Conservation (phyloP, 2,329 filamentous ascomycete species). For the Lithohypha guttulata region DNA sequence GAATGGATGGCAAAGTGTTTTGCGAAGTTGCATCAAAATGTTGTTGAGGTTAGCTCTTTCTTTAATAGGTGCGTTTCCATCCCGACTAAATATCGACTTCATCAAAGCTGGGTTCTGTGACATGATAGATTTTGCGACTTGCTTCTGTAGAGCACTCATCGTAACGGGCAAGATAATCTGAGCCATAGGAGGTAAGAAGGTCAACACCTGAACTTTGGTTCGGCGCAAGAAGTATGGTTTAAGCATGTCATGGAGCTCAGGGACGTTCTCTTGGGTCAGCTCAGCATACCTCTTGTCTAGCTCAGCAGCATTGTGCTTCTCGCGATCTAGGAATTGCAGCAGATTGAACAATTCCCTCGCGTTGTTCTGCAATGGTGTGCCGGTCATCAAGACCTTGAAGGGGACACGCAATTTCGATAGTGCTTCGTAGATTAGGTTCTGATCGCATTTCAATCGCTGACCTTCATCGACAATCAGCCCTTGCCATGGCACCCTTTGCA, state of each 20-base stretch:
- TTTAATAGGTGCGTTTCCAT: slow-evolving; percentile 48
- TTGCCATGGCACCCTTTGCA: slow-evolving; percentile 67
- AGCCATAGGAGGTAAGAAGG: slow-evolving; percentile 82
- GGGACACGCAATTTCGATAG: slow-evolving; percentile 64
- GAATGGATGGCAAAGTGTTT: slow-evolving; percentile 92
- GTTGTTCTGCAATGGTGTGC: slow-evolving; percentile 77
- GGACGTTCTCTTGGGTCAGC: slow-evolving; percentile 73
- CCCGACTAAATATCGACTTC: slow-evolving; percentile 64
- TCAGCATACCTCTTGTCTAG: slow-evolving; percentile 66
- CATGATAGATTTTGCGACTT: slow-evolving; percentile 86
- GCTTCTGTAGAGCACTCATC: slow-evolving; percentile 89
- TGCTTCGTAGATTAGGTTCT: slow-evolving; percentile 67
- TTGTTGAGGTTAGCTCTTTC: slow-evolving; percentile 82
- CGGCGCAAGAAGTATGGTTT: slow-evolving; percentile 60
- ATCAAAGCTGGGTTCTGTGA: slow-evolving; percentile 84
- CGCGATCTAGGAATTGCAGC: slow-evolving; percentile 80
- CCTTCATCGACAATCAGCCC: slow-evolving; percentile 90
- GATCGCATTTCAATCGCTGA: slow-evolving; percentile 88
- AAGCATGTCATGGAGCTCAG: slow-evolving; percentile 71
- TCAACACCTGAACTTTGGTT: slow-evolving; percentile 82
- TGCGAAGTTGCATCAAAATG: slow-evolving; percentile 87
- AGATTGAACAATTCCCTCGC: slow-evolving; percentile 90
- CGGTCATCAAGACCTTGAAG: slow-evolving; percentile 74
- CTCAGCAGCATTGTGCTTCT: slow-evolving; percentile 51
- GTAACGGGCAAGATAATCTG: slow-evolving; percentile 94